Conservation (phyloP, 2,329 filamentous ascomycete genomes). For the Scedosporium aurantiacum region DNA sequence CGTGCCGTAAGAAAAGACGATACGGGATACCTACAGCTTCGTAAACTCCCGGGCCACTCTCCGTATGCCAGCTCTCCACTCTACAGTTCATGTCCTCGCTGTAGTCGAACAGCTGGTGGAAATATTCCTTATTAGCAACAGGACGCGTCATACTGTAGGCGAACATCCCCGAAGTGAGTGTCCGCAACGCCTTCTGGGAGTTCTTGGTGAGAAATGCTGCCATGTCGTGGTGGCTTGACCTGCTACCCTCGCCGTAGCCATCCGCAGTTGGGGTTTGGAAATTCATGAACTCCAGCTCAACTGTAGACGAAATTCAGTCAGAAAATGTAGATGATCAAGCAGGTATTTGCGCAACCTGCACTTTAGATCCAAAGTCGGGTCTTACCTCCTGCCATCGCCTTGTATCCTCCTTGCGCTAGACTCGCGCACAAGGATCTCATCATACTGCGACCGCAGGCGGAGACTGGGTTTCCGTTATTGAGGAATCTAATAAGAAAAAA, state of each 20-base stretch:
- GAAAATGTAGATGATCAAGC: too few relatives aligned
- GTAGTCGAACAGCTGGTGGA: conserved; percentile 74
- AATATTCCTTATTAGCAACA: conserved; percentile 85
- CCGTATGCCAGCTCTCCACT: conserved; percentile 92
- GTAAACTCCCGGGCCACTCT: conserved; percentile 87
- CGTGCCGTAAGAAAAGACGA: too few relatives aligned
- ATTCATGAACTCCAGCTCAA: conserved; percentile 92
- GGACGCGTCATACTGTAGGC: conserved; percentile 83
- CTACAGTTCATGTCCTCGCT: conserved; percentile 68
- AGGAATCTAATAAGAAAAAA: conserved; percentile 76
- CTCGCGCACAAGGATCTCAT: conserved; percentile 58
- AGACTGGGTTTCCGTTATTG: conserved; percentile 69
- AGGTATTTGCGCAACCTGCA: too few relatives aligned
- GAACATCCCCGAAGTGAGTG: conserved; percentile 89
- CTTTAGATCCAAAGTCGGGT: too few relatives aligned
- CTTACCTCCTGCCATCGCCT: conserved; percentile 79
- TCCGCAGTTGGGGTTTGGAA: conserved; percentile 53
- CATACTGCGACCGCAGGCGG: conserved; percentile 69
- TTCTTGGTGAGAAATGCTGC: conserved; percentile 65
- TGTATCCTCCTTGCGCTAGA: conserved; percentile 56
- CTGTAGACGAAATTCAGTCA: conserved; percentile 34
- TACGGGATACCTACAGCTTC: conserved; percentile 45
- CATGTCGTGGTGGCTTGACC: conserved; percentile 22
- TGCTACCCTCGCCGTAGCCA: too few relatives aligned
- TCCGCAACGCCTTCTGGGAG: conserved; percentile 57